Percentiles rank a stretch among this genome's conserved stretches.
These are phyloP conservation scores for Spencermartinsiella ligniputridi DNA, from an alignment of 1,139 yeast species.

Conservation along the genomic window DNA sequence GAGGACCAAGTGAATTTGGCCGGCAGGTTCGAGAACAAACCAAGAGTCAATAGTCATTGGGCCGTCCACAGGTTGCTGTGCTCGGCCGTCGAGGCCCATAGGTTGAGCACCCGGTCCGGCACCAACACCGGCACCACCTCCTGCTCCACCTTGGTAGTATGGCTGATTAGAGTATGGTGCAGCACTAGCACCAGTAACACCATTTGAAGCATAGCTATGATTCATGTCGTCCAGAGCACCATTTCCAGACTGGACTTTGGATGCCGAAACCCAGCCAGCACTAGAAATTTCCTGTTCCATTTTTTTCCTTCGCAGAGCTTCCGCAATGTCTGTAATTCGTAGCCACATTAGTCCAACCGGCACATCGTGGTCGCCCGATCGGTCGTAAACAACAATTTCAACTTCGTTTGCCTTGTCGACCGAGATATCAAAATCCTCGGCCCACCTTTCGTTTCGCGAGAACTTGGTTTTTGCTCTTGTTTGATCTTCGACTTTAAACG, in stretches of 20 bases:
- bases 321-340: conserved; percentile 82
- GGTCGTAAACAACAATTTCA: conserved; percentile 83
- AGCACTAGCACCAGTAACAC: too few relatives aligned
- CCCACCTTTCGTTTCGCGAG: conserved; percentile 77
- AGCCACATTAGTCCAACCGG: conserved; percentile 97
- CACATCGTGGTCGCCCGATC: conserved; percentile 55
- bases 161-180: not conserved
- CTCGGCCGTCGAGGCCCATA: not conserved
- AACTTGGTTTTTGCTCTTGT: conserved; percentile 71
- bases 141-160: not conserved
- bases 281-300: conserved; percentile 69
- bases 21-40: conserved; percentile 92
- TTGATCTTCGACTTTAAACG: conserved; percentile 82
- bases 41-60: conserved; percentile 55
- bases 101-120: conserved; percentile 1
- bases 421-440: conserved; percentile 72
- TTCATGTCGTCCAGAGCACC: conserved; percentile 7
- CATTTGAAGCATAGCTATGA: conserved; percentile 2
- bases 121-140: conserved; percentile 9
- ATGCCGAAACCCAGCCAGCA: conserved; percentile 86
- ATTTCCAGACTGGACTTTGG: conserved; percentile 34
- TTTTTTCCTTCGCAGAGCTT: conserved; percentile 86
- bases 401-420: conserved; percentile 91
- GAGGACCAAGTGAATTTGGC: conserved; percentile 72
- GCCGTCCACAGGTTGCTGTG: not conserved